Conservation (phyloP, 345 rosid species). For the Eucalyptus curtisii region DNA sequence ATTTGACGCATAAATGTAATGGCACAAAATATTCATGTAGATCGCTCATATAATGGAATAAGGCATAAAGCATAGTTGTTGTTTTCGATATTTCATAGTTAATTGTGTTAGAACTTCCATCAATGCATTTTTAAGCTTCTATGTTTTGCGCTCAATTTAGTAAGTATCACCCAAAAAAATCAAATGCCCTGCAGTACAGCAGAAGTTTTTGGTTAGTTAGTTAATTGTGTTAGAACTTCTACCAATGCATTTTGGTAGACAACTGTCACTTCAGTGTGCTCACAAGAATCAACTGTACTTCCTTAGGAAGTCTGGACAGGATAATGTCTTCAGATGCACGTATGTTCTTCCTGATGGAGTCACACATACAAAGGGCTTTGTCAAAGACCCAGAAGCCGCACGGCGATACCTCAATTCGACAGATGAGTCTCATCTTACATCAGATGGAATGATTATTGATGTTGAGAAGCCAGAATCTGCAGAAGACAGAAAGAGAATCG, state of each 20-base stretch:
- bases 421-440: neutral
- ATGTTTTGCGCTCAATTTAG: neutral
- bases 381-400: constrained; percentile 60
- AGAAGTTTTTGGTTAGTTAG: neutral
- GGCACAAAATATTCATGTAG: neutral
- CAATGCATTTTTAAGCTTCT: neutral
- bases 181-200: neutral
- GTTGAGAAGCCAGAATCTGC: constrained; percentile 10
- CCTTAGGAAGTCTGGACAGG: constrained; percentile 42
- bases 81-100: neutral
- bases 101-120: neutral
- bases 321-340: constrained; percentile 48
- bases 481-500: constrained; percentile 43
- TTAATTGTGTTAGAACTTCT: neutral
- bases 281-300: neutral
- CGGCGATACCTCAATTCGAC: constrained; percentile 21
- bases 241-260: neutral
- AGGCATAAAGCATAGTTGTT: neutral
- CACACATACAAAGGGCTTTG: constrained; percentile 69
- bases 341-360: constrained; percentile 91
- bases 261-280: neutral
- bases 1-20: neutral
- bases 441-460: constrained; percentile 4
- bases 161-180: neutral
- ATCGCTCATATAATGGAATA: neutral